Evolutionary conservation across 106 monocot species (phyloP).

Genomic region (Gastrodia elata): DNA sequence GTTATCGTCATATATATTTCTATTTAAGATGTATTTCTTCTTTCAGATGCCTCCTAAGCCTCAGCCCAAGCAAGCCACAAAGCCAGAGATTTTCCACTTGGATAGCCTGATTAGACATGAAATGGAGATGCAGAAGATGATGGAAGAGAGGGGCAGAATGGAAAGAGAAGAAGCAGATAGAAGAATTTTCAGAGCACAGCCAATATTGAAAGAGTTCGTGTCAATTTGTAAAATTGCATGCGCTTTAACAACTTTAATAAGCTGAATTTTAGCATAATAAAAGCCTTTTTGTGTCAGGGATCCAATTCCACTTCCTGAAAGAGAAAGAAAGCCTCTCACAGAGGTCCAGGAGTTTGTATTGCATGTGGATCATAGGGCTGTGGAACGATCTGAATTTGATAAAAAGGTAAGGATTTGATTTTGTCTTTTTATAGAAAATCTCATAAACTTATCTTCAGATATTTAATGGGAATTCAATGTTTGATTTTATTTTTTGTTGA

Average conservation of each 20-base stretch:
- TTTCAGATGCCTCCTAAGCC: constrained; percentile 89
- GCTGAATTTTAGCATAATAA: background rate
- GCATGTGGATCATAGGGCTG: constrained; percentile 72
- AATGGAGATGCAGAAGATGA: constrained; percentile 48
- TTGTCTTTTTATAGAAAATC: too few relatives aligned
- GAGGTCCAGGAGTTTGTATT: constrained; percentile 72
- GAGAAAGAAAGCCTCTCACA: constrained; percentile 76
- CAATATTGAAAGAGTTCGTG: constrained; percentile 42
- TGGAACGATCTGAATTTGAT: constrained; percentile 80
- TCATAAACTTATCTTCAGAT: too few relatives aligned
- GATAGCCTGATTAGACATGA: constrained; percentile 82
- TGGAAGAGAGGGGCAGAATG: constrained; percentile 51
- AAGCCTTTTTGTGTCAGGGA: constrained; percentile 34
- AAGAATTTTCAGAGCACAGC: constrained; percentile 71
- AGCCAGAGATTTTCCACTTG: constrained; percentile 65
- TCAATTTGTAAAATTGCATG: background rate
- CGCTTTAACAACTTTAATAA: background rate
- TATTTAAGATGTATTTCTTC: background rate
- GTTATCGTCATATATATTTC: background rate
- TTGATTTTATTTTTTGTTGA: too few relatives aligned
- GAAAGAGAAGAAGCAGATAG: constrained; percentile 63
- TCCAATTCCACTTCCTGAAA: constrained; percentile 67
- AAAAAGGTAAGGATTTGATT: constrained; percentile 65
- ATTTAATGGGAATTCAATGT: too few relatives aligned
- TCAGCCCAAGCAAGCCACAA: constrained; percentile 65